Base-by-base conservation (phyloP, 140 eudicot genomes). In the Senecio squalidus region DNA sequence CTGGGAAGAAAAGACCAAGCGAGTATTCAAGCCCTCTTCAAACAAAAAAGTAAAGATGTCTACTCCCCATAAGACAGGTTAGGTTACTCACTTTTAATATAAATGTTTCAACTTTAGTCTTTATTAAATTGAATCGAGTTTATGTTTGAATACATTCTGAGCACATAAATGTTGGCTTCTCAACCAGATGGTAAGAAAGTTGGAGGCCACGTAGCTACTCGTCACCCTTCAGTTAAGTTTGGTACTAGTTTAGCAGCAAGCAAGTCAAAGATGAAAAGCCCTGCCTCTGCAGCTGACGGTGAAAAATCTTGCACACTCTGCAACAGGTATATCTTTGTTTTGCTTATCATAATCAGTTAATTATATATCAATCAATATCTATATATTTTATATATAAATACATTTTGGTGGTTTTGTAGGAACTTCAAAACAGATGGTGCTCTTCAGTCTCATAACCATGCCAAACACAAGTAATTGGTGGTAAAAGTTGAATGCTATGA, bases 11-110 rank as follows among this genome's bases (percentile, higher is more conserved):
- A 76, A 83, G 97, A 59, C 59, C 77, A 22, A 46, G 64, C 16
- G 91, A 69, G 15, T 69, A 93, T 49, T 80, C 86, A 44, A 9
- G 62, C 13, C 89, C 7, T 82, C 92, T 39, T 65, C 34, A 5
- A 45, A 71, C 33, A 89, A 89, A 55, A 89, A 85, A 67, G 95
- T 89, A 18, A 89, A 89, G 62, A 23, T 75, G 46, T 13, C 68
- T 7, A 85, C 97, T 29, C 97, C 97, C 1, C 77, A 76, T 36
- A 85, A 89, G 75, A 82, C 84, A 67, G 97, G 97, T 85, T 39
- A 63, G 36, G 66, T 15, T 20, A 9, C 59, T 40, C 46, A 23
- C 34, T 4, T 46, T 25, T 4, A 26, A 2, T 14, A 9, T 15
- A 36, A 13, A n/a, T n/a, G n/a, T n/a, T n/a, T n/a, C n/a, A n/a